Conservation (phyloP, 306 rosid species). For the Castanea crenata region DNA sequence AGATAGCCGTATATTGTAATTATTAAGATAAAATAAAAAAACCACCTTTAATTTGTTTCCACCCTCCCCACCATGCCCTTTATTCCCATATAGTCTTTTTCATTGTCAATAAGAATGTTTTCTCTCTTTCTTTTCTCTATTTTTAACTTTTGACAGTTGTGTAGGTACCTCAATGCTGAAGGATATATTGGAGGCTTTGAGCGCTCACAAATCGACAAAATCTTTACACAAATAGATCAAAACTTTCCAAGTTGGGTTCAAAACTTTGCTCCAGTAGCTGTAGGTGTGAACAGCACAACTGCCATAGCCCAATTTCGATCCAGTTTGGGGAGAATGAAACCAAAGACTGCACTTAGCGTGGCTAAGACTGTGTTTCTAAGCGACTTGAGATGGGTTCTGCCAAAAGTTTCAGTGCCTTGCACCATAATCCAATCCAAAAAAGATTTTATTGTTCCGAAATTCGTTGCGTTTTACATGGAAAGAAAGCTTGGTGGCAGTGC, state of each 20-base stretch:
- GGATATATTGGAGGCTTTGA: constrained; percentile 40
- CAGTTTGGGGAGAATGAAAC: constrained; percentile 44
- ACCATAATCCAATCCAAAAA: constrained; percentile 42
- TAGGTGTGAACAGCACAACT: constrained; percentile 16
- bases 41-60: too few species aligned
- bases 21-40: too few species aligned
- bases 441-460: constrained; percentile 31
- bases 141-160: background rate
- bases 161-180: constrained; percentile 38
- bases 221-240: constrained; percentile 28
- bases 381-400: constrained; percentile 35
- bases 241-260: constrained; percentile 34
- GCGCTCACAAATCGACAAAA: constrained; percentile 21
- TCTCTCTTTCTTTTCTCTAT: background rate
- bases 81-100: too few species aligned
- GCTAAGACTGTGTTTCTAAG: constrained; percentile 42
- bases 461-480: constrained; percentile 40
- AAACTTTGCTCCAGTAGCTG: constrained; percentile 31
- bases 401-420: constrained; percentile 35
- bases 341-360: constrained; percentile 34
- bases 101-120: background rate
- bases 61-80: too few species aligned
- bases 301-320: constrained; percentile 30
- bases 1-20: too few species aligned
- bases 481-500: constrained; percentile 25